Percentiles rank a stretch among this genome's conserved stretches.
phyloP scores from a whole-genome alignment of 306 rosid genomes.

The Lithocarpus polystachyus region DNA sequence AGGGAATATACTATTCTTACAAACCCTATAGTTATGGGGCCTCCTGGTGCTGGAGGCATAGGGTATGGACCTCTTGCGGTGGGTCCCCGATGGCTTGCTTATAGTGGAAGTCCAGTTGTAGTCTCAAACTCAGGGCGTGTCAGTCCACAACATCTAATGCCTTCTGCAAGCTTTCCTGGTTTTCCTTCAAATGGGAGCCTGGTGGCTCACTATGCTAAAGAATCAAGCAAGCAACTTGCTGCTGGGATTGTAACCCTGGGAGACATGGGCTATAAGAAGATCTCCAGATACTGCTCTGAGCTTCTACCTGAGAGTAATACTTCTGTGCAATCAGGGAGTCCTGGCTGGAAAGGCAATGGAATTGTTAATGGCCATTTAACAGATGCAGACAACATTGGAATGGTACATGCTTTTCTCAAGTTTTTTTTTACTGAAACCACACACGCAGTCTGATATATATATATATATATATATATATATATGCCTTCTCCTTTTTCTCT shows the following conservation, averaged over 20 bases:
- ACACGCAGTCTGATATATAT: no score
- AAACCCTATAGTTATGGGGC: slow-evolving; percentile 60
- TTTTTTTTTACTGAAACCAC: slow-evolving; percentile 10
- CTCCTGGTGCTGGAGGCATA: slow-evolving; percentile 69
- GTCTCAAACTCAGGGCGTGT: slow-evolving; percentile 60
- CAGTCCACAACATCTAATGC: slow-evolving; percentile 65
- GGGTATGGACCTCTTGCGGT: slow-evolving; percentile 95
- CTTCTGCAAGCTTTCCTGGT: slow-evolving; percentile 68
- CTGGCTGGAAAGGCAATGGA: slow-evolving; percentile 56
- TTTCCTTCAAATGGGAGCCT: slow-evolving; percentile 81
- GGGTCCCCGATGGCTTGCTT: slow-evolving; percentile 96
- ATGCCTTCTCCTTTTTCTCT: background rate
- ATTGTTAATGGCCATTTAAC: slow-evolving; percentile 50
- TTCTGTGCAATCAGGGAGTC: slow-evolving; percentile 50
- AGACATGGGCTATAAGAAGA: slow-evolving; percentile 91
- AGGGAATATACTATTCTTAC: slow-evolving; percentile 79
- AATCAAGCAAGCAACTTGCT: slow-evolving; percentile 97
- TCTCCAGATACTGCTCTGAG: slow-evolving; percentile 81
- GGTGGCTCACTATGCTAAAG: slow-evolving; percentile 94
- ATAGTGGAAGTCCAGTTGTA: slow-evolving; percentile 74
- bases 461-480: background rate
- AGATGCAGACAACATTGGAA: slow-evolving; percentile 73
- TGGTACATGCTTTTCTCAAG: slow-evolving; percentile 49
- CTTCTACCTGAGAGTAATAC: slow-evolving; percentile 60
- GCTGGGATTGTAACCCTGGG: slow-evolving; percentile 83